A percentile compares a stretch with the other conserved stretches of the same genome.
Conservation (phyloP, 2,329 filamentous ascomycete species). For the Trichocomaceae sp. region DNA sequence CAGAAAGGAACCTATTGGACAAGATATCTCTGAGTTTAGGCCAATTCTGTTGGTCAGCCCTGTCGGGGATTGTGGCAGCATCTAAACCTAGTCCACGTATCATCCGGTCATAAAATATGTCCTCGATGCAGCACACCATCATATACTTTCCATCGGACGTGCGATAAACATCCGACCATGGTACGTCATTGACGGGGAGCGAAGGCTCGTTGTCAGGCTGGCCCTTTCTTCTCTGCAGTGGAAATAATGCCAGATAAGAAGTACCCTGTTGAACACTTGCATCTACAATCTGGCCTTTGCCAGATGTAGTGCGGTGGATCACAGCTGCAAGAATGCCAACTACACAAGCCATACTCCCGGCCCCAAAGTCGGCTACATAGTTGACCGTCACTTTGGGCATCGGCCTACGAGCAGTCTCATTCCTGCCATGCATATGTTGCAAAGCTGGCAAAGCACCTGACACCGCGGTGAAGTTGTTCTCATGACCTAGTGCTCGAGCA, state of each 20-base stretch:
- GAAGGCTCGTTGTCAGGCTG: slow-evolving; percentile 8
- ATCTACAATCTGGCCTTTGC: slow-evolving; percentile 12
- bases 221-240: slow-evolving; percentile 7
- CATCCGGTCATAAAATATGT: slow-evolving; percentile 7
- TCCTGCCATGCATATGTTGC: slow-evolving; percentile 1
- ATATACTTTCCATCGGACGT: slow-evolving; percentile 11
- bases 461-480: slow-evolving; percentile 11
- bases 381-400: slow-evolving; percentile 7
- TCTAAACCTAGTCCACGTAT: slow-evolving; percentile 8
- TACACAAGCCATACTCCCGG: slow-evolving; percentile 8
- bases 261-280: slow-evolving; percentile 12
- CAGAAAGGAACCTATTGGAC: background rate
- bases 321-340: slow-evolving; percentile 9
- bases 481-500: slow-evolving; percentile 7
- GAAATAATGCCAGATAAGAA: slow-evolving; percentile 8
- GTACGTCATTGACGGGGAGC: slow-evolving; percentile 3
- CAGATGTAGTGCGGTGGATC: slow-evolving; percentile 5
- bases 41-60: slow-evolving; percentile 9
- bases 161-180: slow-evolving; percentile 10
- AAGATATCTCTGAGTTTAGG: slow-evolving; percentile 4
- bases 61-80: background rate
- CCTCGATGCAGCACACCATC: slow-evolving; percentile 10
- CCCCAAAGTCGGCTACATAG: slow-evolving; percentile 10
- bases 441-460: slow-evolving; percentile 10
- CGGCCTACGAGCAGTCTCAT: background rate